Base-by-base conservation (phyloP, 768 basidiomycete genomes). In the Termitomyces sp. region DNA sequence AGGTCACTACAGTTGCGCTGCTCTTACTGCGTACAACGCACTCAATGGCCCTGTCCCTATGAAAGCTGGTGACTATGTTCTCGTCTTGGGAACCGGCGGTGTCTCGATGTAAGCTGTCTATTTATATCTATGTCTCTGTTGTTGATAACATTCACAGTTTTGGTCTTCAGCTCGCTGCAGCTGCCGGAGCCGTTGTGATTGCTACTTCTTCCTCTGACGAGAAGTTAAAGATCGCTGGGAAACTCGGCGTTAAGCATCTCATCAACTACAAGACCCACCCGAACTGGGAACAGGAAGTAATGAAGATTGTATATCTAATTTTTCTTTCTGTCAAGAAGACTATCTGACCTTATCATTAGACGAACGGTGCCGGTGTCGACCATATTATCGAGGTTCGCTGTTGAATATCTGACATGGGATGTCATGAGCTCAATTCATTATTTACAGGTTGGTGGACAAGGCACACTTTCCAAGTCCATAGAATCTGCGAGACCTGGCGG, bases 181-280 rank as follows among this genome's bases (percentile, higher is more conserved):
- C 83, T 2, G 76, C 82, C 8, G 87, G 86, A 36, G 86, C 86
- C 2, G 79, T 71, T 1, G 85, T 87, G 57, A 86, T 90, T 62
- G 77, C 78, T 27, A 89, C 87, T 0, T 88, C 86, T 0, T 87
- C 85, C 0, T 84, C 84, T 0, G 84, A 88, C 62, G 76, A 79
- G 47, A 90, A 89, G 63, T 74, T 87, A 16, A 74, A 79, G 58
- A 60, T 79, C 30, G 84, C 78, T 9, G 69, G 73, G 45, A 76
- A 76, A 44, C 76, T 86, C 20, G 85, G 87, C 22, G 79, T 75
- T 13, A 74, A 78, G 14, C 72, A 84, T 54, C 62, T 81, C 20
- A 84, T 89, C 72, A 87, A 88, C 72, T 89, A 88, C 68, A 82
- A 76, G 57, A 80, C 70, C 59, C 74, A 71, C 1, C 79, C 81